Base-by-base conservation (phyloP, 1,284 basidiomycete species). In the Naganishia liquefaciens region DNA sequence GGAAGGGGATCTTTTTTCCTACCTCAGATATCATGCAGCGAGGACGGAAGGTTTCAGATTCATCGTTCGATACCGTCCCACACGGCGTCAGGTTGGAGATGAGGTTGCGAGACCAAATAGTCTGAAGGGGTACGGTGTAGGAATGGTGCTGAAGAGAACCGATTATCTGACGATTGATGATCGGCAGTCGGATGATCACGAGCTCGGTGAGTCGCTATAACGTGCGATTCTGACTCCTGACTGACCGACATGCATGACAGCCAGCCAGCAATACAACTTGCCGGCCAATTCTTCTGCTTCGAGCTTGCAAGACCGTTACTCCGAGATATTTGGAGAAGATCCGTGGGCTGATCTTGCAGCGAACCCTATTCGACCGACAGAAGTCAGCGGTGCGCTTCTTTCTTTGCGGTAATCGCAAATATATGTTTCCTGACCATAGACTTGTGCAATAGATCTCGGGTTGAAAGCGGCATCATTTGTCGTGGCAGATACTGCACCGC, bases 91-190 rank as follows among this genome's bases (percentile, higher is more conserved):
- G 68, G 68, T 3, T 69, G 76, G 6, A 66, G 64, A 42, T 51
- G 70, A 63, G 0, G 47, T 62, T 39, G 5, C 27, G 10, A 43
- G 37, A 15, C 68, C 68, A 30, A 76, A 76, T 13, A 84, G 84
- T 68, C 80, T 98, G 5, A 86, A 89, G 7, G 94, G 95, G 6
- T 99, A 92, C 72, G 94, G 94, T 3, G 93, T 94, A 7, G 84
- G 89, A 30, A 82, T 99, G 63, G 92, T 96, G 71, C 80, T 99
- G 71, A 99, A 99, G 82, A 97, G 95, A 80, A 97, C 87, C 81
- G 95, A 99, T 75, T 99, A 99, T 74, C 85, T 98, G 17, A 93
- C 90, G 2, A 82, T 98, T 3, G 93, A 97, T 74, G 93, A 97
- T 75, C 81, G 93, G 54, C 75, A 61, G n/a, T 62, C 58, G 6